Base-by-base conservation (phyloP, 805 yeast genomes). In the Zygosaccharomyces kombuchaensis region DNA sequence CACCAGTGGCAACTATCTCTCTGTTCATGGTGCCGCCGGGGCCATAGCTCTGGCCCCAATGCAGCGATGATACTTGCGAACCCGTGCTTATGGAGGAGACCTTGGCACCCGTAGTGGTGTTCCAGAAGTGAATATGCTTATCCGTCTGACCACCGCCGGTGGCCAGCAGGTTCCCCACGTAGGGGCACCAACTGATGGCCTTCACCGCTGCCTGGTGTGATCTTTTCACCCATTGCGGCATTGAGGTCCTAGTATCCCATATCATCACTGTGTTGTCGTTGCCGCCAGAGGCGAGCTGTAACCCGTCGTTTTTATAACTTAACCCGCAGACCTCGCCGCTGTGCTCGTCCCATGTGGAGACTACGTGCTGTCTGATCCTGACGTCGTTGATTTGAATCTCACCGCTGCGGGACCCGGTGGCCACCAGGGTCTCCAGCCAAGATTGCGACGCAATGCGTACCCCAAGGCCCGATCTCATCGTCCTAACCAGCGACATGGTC, bases 71-170 rank as follows among this genome's bases (percentile, higher is more conserved):
- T 4, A 93, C 93, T 66, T 93, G 99, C 0, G 96, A 84, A 5
- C 91, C 96, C 0, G 97, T 85, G 54, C 89, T 93, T 17, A 91
- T 84, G 8, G 93, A 77, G 54, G 89, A 87, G 29, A 87, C 80
- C 50, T 95, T 72, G 1, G 90, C 80, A 1, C 98, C 99, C 0
- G 95, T 87, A 14, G 87, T 78, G 2, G 96, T 80, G 66, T 93
- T 93, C 98, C 98, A 93, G 67, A 93, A 87, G 67, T 91, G 91
- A 48, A 91, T 86, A 38, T 82, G 78, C 61, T 81, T 84, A 67
- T 93, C 97, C 26, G 86, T 77, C 9, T 95, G 84, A 12, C 99
- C 99, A 43, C 99, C 99, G 6, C 98, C 99, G 2, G 96, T 84
- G n/a, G 97, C 97, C 43, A 91, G 72, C 44, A 90, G 67, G 49